Base-by-base conservation (phyloP, 2,329 filamentous ascomycete species). In the Cladosporium sp. region DNA sequence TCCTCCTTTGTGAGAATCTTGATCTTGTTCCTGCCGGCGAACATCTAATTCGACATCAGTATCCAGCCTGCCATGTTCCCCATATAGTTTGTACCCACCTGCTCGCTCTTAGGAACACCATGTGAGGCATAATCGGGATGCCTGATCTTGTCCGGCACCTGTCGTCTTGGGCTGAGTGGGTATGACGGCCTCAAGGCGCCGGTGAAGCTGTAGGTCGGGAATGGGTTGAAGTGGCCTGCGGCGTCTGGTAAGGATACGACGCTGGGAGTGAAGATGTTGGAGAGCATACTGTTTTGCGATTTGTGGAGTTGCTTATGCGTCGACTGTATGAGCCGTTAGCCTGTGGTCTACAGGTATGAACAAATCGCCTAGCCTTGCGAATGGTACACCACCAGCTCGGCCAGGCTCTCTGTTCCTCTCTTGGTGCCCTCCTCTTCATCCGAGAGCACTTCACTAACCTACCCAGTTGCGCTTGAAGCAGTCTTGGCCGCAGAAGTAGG, bases 381-480 rank as follows among this genome's bases (percentile, higher is more conserved):
- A 28, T 60, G 28, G 18, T 24, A 24, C 18, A 8, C 21, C 64
- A 26, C 14, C 21, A n/a, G 36, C 36, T 32, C 34, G 5, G 26
- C 51, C 6, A 21, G 32, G 26, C 26, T 6, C 15, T 30, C 11
- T 32, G 8, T 15, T 21, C 10, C 10, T 47, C 10, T 47, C 41
- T 21, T 47, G 14, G 51, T 64, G 61, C 61, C 61, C 51, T 64
- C 51, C 61, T 64, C 61, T 57, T 64, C 18, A 26, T 47, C 21
- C 32, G 14, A 52, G 64, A 54, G 55, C 64, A 54, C 47, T 64
- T 47, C 68, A 75, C 71, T 74, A 68, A 76, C 76, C 71, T 88
- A 98, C 95, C 95, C 95, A 99, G 84, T 93, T 99, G 80, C 89
- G 90, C 85, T 97, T 98, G 83, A 99, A 99, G 84, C 95, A 99